phyloP scores from a whole-genome alignment of 768 basidiomycete species.

The Sarcodon aspratus region DNA sequence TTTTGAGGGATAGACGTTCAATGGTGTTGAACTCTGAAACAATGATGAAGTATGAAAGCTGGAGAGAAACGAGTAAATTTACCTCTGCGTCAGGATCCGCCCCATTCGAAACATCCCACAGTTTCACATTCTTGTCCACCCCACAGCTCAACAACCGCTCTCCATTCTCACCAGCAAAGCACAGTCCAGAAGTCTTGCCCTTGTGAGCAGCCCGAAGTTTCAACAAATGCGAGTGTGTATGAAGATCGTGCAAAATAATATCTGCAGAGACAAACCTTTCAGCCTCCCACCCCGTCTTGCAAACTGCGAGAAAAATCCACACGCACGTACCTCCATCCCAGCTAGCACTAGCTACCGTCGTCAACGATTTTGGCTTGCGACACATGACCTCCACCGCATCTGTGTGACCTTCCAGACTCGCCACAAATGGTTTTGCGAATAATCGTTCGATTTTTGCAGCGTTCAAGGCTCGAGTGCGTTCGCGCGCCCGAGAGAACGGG shows the following conservation, averaged over 20 bases:
- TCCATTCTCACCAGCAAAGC: constrained; percentile 42
- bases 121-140: constrained; percentile 70
- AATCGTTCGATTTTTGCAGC: constrained; percentile 96
- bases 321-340: constrained; percentile 83
- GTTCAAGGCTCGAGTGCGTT: constrained; percentile 88
- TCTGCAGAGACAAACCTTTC: constrained; percentile 30
- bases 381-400: constrained; percentile 88
- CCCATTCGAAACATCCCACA: constrained; percentile 44
- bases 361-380: constrained; percentile 61
- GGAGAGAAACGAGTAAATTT: background rate
- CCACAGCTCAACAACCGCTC: constrained; percentile 68
- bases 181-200: constrained; percentile 76
- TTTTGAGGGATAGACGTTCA: constrained; percentile 77
- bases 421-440: constrained; percentile 96
- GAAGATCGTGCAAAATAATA: constrained; percentile 76
- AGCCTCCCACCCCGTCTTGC: background rate
- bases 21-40: constrained; percentile 30
- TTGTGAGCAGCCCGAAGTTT: constrained; percentile 67
- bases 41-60: background rate
- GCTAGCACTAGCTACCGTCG: constrained; percentile 79
- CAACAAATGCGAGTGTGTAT: constrained; percentile 38
- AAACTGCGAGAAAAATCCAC: background rate
- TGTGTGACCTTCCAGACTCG: constrained; percentile 80
- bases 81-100: constrained; percentile 23
- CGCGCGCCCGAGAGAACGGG: constrained; percentile 86